A percentile compares a stretch with the other conserved stretches of the same genome.
These are phyloP conservation scores for Cucurbitaria berberidis DNA, from an alignment of 2,329 filamentous ascomycete species.

Conservation along the genomic window DNA sequence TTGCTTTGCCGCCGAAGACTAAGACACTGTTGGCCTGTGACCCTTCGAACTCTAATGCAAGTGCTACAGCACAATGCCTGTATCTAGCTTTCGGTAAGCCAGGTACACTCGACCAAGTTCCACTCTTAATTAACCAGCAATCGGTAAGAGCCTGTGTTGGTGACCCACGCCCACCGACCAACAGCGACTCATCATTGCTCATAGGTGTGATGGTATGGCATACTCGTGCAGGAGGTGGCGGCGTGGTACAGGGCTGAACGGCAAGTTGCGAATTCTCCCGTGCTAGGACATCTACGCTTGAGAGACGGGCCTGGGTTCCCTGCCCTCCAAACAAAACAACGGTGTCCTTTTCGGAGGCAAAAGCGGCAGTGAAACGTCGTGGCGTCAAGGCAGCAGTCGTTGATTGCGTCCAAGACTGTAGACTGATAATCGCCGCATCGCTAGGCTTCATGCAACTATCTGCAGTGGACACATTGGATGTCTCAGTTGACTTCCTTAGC, in stretches of 20 bases:
- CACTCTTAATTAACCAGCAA: constrained; percentile 74
- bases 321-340: constrained; percentile 54
- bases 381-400: constrained; percentile 21
- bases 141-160: constrained; percentile 72
- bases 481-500: constrained; percentile 14
- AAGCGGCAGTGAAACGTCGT: constrained; percentile 51
- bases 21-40: constrained; percentile 52
- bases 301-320: constrained; percentile 56
- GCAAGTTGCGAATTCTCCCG: constrained; percentile 29
- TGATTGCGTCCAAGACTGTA: constrained; percentile 19
- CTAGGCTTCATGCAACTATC: constrained; percentile 3
- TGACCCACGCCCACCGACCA: constrained; percentile 80
- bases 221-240: constrained; percentile 57
- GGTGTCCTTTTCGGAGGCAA: constrained; percentile 35
- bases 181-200: constrained; percentile 62
- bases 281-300: constrained; percentile 51
- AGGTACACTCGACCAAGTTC: constrained; percentile 68
- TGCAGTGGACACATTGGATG: constrained; percentile 7
- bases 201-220: constrained; percentile 79
- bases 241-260: constrained; percentile 41
- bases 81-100: constrained; percentile 75
- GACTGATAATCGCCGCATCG: constrained; percentile 17
- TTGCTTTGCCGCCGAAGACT: constrained; percentile 55
- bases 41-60: constrained; percentile 51
- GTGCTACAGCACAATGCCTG: constrained; percentile 69